Percentiles rank a stretch among this genome's conserved stretches.
Evolutionary conservation across 305 asterid genomes (phyloP).

Genomic region (Fraxinus paxiana): DNA sequence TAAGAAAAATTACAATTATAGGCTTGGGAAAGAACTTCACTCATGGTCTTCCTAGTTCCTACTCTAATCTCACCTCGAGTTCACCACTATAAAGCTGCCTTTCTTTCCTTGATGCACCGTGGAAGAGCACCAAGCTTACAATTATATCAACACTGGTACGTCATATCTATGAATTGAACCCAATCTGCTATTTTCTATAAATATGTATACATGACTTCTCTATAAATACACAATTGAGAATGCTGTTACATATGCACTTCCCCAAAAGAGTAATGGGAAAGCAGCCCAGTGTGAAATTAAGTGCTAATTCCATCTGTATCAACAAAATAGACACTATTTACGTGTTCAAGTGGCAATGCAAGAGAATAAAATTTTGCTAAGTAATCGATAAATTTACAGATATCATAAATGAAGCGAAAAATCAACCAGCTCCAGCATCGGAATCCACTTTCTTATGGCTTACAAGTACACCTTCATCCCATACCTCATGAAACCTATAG

Average conservation of each 20-base stretch:
- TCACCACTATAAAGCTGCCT: neutral
- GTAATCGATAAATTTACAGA: neutral
- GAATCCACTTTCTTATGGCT: conserved; percentile 58
- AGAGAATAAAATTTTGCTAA: neutral
- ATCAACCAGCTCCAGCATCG: conserved; percentile 36
- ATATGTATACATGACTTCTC: neutral
- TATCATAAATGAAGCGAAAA: neutral
- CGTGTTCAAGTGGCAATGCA: neutral
- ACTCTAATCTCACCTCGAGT: neutral
- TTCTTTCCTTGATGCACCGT: neutral
- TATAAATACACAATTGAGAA: neutral
- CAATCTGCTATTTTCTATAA: neutral
- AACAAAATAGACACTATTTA: neutral
- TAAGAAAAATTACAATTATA: neutral
- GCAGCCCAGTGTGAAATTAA: neutral
- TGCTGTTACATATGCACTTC: neutral
- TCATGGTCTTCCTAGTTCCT: neutral
- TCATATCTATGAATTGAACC: neutral
- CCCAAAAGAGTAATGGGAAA: neutral
- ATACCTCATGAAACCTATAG: conserved; percentile 58
- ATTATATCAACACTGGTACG: neutral
- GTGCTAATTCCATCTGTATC: neutral
- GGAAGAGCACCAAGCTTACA: neutral
- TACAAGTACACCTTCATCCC: conserved; percentile 85
- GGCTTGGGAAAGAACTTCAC: neutral